Evolutionary conservation across 2,329 filamentous ascomycete species (phyloP).

Genomic region (Microascus cirrosus): DNA sequence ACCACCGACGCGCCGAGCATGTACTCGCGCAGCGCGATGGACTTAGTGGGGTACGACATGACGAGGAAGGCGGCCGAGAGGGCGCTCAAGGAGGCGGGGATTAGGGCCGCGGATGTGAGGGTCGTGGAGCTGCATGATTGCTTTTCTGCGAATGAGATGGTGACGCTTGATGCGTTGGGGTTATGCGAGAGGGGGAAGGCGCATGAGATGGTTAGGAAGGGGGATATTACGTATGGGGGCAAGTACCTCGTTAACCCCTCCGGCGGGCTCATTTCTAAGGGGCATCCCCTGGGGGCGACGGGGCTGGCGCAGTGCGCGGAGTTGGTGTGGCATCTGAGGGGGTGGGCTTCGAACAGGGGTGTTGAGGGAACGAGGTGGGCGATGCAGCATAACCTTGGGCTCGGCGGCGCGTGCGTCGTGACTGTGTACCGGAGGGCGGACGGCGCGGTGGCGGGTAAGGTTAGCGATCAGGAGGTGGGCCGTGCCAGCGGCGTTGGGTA

Average conservation of each 20-base stretch:
- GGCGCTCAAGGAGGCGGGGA: constrained; percentile 64
- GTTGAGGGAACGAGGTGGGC: constrained; percentile 56
- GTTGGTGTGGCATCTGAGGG: constrained; percentile 87
- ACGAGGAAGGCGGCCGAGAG: constrained; percentile 54
- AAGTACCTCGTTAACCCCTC: constrained; percentile 83
- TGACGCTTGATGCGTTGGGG: constrained; percentile 77
- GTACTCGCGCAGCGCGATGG: constrained; percentile 72
- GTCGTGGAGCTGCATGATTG: constrained; percentile 95
- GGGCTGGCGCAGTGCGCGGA: constrained; percentile 95
- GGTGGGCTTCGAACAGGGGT: constrained; percentile 87
- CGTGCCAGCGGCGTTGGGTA: constrained; percentile 65
- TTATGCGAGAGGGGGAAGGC: constrained; percentile 71
- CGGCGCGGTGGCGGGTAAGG: constrained; percentile 47
- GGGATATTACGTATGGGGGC: constrained; percentile 86
- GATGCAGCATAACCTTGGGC: constrained; percentile 85
- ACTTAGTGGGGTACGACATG: constrained; percentile 87
- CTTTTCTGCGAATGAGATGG: constrained; percentile 92
- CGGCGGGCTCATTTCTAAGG: constrained; percentile 90
- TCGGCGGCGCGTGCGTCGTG: constrained; percentile 83
- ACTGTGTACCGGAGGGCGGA: constrained; percentile 83
- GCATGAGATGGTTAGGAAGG: constrained; percentile 76
- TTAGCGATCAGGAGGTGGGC: constrained; percentile 55
- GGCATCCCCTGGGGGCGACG: constrained; percentile 85
- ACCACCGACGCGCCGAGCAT: constrained; percentile 74
- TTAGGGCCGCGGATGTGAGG: constrained; percentile 58